Evolutionary conservation across 2,329 filamentous ascomycete species (phyloP).

Genomic region (Arthrocladium fulminans): DNA sequence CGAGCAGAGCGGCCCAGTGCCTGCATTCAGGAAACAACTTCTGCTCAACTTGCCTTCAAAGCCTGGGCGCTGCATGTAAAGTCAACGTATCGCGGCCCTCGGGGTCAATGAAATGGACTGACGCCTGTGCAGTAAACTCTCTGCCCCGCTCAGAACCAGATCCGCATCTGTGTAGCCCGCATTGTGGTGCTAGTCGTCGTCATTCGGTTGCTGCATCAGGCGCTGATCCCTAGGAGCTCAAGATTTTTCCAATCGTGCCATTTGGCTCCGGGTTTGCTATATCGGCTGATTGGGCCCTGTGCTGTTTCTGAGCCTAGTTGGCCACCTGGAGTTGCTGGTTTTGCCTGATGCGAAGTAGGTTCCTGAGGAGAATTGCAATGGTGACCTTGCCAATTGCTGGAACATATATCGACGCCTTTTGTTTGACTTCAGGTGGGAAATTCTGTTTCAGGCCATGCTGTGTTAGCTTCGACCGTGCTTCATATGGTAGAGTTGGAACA

Average conservation of each 20-base stretch:
- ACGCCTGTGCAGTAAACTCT: too few species aligned
- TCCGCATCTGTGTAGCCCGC: too few species aligned
- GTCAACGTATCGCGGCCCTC: too few species aligned
- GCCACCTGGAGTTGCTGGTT: constrained; percentile 22
- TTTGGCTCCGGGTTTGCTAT: background rate
- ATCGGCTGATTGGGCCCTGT: background rate
- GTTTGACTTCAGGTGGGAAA: constrained; percentile 81
- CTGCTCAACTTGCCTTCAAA: too few species aligned
- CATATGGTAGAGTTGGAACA: background rate
- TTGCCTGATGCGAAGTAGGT: constrained; percentile 62
- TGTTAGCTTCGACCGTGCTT: background rate
- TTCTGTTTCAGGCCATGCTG: constrained; percentile 51
- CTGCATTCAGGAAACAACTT: too few species aligned
- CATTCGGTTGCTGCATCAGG: too few species aligned
- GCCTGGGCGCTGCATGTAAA: too few species aligned
- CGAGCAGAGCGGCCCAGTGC: too few species aligned
- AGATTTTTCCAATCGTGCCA: background rate
- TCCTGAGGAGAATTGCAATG: constrained; percentile 81
- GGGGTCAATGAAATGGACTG: too few species aligned
- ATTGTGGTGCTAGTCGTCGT: too few species aligned
- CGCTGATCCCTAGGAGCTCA: constrained; percentile 1
- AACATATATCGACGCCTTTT: constrained; percentile 93
- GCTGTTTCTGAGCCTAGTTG: background rate
- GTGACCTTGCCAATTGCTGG: constrained; percentile 97
- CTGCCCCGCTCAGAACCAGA: too few species aligned